Evolutionary conservation across 139 green algal species (phyloP).

Genomic region (Microglena sp.): DNA sequence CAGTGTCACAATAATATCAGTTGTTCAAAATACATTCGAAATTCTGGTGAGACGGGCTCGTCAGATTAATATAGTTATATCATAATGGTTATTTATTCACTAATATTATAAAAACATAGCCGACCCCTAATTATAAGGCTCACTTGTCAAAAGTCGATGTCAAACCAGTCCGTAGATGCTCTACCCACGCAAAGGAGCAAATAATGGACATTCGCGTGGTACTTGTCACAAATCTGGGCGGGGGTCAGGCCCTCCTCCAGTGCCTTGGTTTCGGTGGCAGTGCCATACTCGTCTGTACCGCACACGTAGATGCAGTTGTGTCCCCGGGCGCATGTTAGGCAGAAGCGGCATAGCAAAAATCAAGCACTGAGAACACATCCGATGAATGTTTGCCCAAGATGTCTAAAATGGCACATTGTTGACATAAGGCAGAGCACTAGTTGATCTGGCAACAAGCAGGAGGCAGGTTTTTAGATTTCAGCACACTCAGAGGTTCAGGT

Average conservation of each 20-base stretch:
- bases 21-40: too few species aligned
- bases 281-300: constrained; percentile 98
- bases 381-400: constrained; percentile 99
- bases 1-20: too few species aligned
- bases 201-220: too few species aligned
- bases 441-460: constrained; percentile 52
- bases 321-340: constrained; percentile 61
- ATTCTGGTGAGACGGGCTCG: too few species aligned
- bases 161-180: too few species aligned
- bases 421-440: constrained; percentile 93
- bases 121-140: too few species aligned
- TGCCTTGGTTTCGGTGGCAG: constrained; percentile 95
- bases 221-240: constrained; percentile 97
- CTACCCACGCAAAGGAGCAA: too few species aligned
- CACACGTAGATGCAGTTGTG: constrained; percentile 93
- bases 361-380: constrained; percentile 90
- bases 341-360: constrained; percentile 92
- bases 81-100: too few species aligned
- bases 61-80: too few species aligned
- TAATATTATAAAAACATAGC: too few species aligned
- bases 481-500: neutral
- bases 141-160: too few species aligned
- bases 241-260: constrained; percentile 88
- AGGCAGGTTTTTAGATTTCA: too few species aligned
- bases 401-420: constrained; percentile 99